Base-by-base conservation (phyloP, 2,329 filamentous ascomycete genomes). In the Zarea fungicola region DNA sequence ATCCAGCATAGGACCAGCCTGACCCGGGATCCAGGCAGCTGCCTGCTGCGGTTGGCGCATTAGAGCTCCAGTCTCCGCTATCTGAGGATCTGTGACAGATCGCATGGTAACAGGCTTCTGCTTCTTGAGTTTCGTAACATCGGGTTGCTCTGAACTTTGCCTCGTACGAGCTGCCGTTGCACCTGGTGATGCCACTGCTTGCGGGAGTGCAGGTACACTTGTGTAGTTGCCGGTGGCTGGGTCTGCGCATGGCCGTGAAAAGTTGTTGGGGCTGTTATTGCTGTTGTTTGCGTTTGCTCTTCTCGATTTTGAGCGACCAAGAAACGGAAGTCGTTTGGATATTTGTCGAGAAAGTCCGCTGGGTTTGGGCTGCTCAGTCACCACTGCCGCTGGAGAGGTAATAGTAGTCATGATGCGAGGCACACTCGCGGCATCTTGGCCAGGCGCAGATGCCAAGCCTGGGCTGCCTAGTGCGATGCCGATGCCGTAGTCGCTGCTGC, bases 401-500 rank as follows among this genome's bases (percentile, higher is more conserved):
- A 50, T 40, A n/a, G 21, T 60, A 55, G 48, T 54, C 40, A 29
- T 41, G n/a, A 29, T 50, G n/a, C 47, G 39, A 8, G 47, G 47
- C 9, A 49, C 16, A 31, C 61, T 18, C 56, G 52, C 29, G 55
- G 54, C 29, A 45, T 48, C 46, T 47, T 48, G 28, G 54, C 51
- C 28, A 14, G 68, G 67, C 13, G 21, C 14, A 67, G 64, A 32
- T 70, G 69, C n/a, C 73, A 69, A 21, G 3, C 35, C 19, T 8
- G 86, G 86, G 58, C 85, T 89, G 26, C 85, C 86, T 49, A 89
- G 67, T 1, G 86, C 86, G 75, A 90, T 83, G 9, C 87, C 87
- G 53, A 90, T 89, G 56, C 71, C 73, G 52, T 46, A 32, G n/a
- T 34, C 21, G 28, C n/a, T 22, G 7, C n/a, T 28, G 4, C 26